These are phyloP conservation scores for Colletotrichum cereale DNA, from an alignment of 2,329 filamentous ascomycete species.

Conservation along the genomic window DNA sequence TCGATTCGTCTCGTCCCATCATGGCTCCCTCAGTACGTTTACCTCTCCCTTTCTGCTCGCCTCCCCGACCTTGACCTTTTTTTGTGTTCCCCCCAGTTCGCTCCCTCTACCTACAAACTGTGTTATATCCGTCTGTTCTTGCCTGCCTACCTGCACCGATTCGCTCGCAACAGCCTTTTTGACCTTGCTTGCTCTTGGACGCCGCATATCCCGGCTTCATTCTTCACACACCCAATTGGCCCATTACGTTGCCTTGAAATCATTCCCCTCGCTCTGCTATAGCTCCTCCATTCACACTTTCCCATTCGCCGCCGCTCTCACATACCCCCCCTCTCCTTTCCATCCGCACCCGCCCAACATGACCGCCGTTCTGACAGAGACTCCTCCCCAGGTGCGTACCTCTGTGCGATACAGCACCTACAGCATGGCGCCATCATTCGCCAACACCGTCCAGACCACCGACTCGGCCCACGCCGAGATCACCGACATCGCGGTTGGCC, in stretches of 20 bases:
- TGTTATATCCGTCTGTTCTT: conserved; percentile 24
- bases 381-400: conserved; percentile 58
- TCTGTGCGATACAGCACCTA: conserved; percentile 72
- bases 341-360: conserved; percentile 11
- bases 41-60: conserved; percentile 26
- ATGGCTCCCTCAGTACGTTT: conserved; percentile 72
- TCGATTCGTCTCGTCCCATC: conserved; percentile 72
- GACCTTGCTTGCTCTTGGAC: conserved; percentile 19
- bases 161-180: conserved; percentile 3
- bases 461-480: conserved; percentile 71
- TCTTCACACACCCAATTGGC: conserved; percentile 22
- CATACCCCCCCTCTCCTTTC: conserved; percentile 4
- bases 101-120: background rate
- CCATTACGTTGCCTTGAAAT: conserved; percentile 26
- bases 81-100: background rate
- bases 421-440: conserved; percentile 72
- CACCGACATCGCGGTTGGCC: conserved; percentile 79
- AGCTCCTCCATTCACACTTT: conserved; percentile 16
- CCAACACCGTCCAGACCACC: conserved; percentile 65
- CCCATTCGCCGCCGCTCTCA: conserved; percentile 32
- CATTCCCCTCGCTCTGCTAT: background rate
- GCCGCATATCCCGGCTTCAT: conserved; percentile 12
- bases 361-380: conserved; percentile 30
- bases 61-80: conserved; percentile 25
- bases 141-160: background rate